phyloP scores from a whole-genome alignment of 805 yeast genomes.

The Hanseniaspora valbyensis region DNA sequence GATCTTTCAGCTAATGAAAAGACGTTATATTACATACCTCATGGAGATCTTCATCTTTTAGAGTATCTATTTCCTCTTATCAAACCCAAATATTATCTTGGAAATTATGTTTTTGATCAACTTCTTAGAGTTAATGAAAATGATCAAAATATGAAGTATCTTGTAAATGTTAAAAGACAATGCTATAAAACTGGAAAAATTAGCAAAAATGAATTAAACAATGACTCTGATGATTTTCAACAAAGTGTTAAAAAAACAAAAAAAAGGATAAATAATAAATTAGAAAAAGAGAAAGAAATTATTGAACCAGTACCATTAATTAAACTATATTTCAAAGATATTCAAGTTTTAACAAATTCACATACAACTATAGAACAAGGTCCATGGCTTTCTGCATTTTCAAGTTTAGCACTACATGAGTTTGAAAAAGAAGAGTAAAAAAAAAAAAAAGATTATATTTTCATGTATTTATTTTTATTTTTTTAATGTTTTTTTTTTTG shows the following conservation, averaged over 20 bases:
- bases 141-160: background rate
- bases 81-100: conserved; percentile 11
- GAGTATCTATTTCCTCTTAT: conserved; percentile 26
- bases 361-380: conserved; percentile 25
- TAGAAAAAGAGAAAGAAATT: conserved; percentile 23
- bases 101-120: conserved; percentile 14
- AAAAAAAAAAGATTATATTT: background rate
- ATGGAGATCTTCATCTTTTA: conserved; percentile 53
- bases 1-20: conserved; percentile 4
- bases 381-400: conserved; percentile 43
- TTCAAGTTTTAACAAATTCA: conserved; percentile 21
- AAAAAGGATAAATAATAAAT: conserved; percentile 20
- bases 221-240: conserved; percentile 6
- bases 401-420: conserved; percentile 40
- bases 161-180: background rate
- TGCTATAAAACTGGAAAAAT: conserved; percentile 19
- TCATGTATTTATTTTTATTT: background rate
- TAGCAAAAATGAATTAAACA: conserved; percentile 11
- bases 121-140: background rate
- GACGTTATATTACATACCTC: conserved; percentile 56
- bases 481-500: background rate
- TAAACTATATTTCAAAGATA: conserved; percentile 28
- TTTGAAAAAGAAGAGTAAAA: conserved; percentile 16
- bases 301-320: conserved; percentile 28
- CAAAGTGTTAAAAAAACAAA: background rate